Evolutionary conservation across 768 basidiomycete species (phyloP), one percentile per base, ranked within the genome.

Genomic region (Leucogyrophana mollusca): DNA sequence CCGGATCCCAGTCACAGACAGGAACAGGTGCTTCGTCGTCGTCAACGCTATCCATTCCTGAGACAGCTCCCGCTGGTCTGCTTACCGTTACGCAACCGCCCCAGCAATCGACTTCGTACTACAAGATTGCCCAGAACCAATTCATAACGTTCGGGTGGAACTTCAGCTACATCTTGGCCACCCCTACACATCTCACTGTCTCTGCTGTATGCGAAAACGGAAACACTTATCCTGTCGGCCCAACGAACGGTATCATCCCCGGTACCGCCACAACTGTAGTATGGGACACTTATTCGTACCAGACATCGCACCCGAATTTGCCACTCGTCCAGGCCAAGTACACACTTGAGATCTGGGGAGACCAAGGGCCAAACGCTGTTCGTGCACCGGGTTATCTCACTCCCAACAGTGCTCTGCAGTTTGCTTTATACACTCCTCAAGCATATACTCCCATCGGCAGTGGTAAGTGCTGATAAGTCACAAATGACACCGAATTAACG

Each of bases 121-220:
- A 82, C 74, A 93, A 94, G 77, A 87, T 96, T 60, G 88, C 90
- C 0, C 69, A 71, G 1, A 73, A 72, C 40, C 77, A 90, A 53
- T 69, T 73, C 49, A 81, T 96, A 60, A 95, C 92, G 17, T 90
- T 96, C 63, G 94, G 77, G 9, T 96, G 93, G 94, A 92, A 91
- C 67, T 78, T 92, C 57, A 90, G 90, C 13, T 74, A 74, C 47
- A 71, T 97, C 34, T 68, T 86, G 53, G 78, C 73, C 34, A 83
- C 78, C 0, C 93, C 93, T 0, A 79, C 82, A 3, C 73, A 74
- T 54, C 77, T 95, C 49, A 94, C 93, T 11, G 74, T 95, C 50
- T 80, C 81, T 32, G 93, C 93, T 22, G 75, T 85, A 35, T 87
- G 88, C 65, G 82, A 83, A 11, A 94, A 94, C 59, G 89, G 89